Evolutionary conservation across 2,329 filamentous ascomycete species (phyloP), one percentile per base, ranked within the genome.

Genomic region (Botryotinia narcissicola): DNA sequence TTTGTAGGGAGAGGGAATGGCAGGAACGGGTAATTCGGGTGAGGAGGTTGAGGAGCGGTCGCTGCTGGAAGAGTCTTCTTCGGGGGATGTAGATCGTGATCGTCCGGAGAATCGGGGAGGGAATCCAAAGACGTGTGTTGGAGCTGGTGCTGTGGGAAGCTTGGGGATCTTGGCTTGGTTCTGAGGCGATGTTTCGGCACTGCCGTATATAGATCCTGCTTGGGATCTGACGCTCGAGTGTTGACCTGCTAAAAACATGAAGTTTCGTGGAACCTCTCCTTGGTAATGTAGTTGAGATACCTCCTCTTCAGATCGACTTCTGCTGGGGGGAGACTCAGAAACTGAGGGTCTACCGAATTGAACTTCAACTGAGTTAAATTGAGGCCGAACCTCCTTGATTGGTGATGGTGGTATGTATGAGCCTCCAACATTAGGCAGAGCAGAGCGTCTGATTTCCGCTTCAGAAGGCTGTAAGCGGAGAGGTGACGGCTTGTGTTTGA

Each of bases 391-490:
- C 22, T 71, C 69, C 32, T 71, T 63, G 32, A 46, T 67, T 68
- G 37, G 48, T 40, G 32, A n/a, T n/a, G 61, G 62, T 59, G 46
- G 61, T 67, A 57, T 46, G 25, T 67, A 62, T 42, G 70, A 68
- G 32, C 64, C 64, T 42, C 29, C 46, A 22, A 10, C 25, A 8
- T 42, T 68, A 54, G 48, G 16, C 46, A 54, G 29, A 10, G 40
- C 59, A 48, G 69, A 46, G 40, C 46, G 48, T 46, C 42, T 72
- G 70, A 60, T 40, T n/a, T 67, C 62, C 4, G 44, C 54, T 12
- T 59, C 61, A 35, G 70, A 67, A 44, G 70, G 61, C 64, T 67
- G 46, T 48, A 72, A 54, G 32, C 62, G 61, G 14, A 72, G 70
- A 67, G 61, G 70, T 1, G 37, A 59, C 10, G 62, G 62, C 22